Evolutionary conservation across 306 rosid species (phyloP), one percentile per base, ranked within the genome.

Genomic region (Quercus variabilis): DNA sequence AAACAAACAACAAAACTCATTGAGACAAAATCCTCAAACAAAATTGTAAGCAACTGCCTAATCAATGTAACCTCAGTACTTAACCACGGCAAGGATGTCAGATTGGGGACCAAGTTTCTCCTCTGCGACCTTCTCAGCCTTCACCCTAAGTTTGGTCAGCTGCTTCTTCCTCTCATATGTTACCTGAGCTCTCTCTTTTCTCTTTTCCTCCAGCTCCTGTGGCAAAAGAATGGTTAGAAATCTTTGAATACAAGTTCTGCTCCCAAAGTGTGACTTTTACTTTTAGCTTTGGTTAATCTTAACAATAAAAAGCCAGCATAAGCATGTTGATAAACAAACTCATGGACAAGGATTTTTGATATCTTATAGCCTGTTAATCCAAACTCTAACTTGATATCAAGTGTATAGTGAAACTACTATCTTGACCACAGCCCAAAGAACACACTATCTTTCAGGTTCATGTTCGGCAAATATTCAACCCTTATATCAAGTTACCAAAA

Each of bases 141-240:
- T 88, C 55, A 35, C 56, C 83, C 80, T 74, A 11, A 90, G 83
- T 57, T 91, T 88, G 33, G 6, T 59, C 21, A 91, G 89, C 28
- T 80, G 91, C 84, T 87, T 91, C 90, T 85, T 91, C 79, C 86
- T 87, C 78, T 91, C 92, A n/a, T 87, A 88, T 17, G 52, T 69
- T 75, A 85, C 17, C 28, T 76, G 82, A n/a, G 91, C 52, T 21
- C 76, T 85, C 57, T 91, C 90, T 69, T 91, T 91, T 46, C 95
- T 84, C 95, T 91, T 91, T 78, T 85, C 80, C 62, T 91, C 95
- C 18, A 91, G 81, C 49, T 89, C 91, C 91, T 88, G 89, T 41
- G 26, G 46, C 1, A 12, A 57, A 20, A 76, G 23, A 71, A 31
- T 54, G 59, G 33, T 57, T 20, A 68, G 67, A 77, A 55, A 73